Conservation (phyloP, 1,284 basidiomycete genomes). For the Vanrija humicola region DNA sequence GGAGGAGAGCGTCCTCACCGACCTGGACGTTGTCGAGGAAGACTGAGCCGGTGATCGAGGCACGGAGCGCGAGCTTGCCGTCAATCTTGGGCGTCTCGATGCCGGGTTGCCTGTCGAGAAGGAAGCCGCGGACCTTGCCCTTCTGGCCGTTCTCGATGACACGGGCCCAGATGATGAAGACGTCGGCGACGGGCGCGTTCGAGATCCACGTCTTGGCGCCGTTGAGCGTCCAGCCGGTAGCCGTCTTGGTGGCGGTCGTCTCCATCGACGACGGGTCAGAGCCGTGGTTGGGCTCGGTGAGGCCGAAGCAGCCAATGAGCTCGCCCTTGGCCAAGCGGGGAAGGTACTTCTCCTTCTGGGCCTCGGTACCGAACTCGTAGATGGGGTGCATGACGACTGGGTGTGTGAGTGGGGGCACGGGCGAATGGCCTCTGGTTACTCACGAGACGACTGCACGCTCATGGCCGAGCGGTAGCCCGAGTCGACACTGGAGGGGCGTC, state of each 20-base stretch:
- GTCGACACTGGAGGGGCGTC: conserved; percentile 62
- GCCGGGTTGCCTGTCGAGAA: conserved; percentile 59
- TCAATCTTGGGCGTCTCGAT: conserved; percentile 82
- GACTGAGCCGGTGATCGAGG: conserved; percentile 85
- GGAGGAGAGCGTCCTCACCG: conserved; percentile 66
- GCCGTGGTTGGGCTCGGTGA: conserved; percentile 96
- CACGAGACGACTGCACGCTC: conserved; percentile 80
- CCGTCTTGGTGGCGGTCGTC: conserved; percentile 76
- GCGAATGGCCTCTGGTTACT: background rate
- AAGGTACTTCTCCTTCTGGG: conserved; percentile 87
- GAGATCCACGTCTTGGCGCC: conserved; percentile 98
- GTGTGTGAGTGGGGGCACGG: too few species aligned
- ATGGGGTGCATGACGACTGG: conserved; percentile 94
- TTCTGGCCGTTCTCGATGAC: conserved; percentile 49
- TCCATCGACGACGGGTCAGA: conserved; percentile 93
- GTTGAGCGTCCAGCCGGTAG: conserved; percentile 79
- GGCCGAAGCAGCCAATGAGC: conserved; percentile 85
- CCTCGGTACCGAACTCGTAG: conserved; percentile 78
- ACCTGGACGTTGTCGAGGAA: conserved; percentile 84
- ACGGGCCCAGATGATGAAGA: conserved; percentile 83
- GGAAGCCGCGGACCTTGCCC: conserved; percentile 82
- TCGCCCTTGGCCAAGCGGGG: conserved; percentile 73
- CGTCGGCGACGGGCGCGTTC: conserved; percentile 79
- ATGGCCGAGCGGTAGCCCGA: conserved; percentile 95
- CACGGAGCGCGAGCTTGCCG: conserved; percentile 87